Evolutionary conservation across 108 stramenopile species (phyloP), one percentile per base, ranked within the genome.

Genomic region (Skeletonema marinoi): DNA sequence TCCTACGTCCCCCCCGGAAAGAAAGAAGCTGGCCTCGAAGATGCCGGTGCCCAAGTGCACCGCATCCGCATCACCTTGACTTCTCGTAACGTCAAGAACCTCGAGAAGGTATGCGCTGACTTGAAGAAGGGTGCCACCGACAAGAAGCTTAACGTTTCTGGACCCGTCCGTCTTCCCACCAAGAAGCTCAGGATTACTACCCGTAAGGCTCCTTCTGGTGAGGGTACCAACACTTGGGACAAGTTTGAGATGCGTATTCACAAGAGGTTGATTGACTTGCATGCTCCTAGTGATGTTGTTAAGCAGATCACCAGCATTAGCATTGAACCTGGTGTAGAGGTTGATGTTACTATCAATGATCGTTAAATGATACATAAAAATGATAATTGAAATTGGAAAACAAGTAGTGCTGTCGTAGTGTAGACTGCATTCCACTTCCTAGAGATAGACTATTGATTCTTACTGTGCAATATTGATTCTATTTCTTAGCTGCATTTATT

Each of bases 171-270:
- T 83, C 88, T 99, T 61, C 99, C 99, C 63, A 99, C 99, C 88
- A 99, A 99, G 93, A 86, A 87, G 70, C 91, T 99, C 80, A 84
- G 78, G 65, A 96, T 99, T 79, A 98, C 98, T 73, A 99, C 98
- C 80, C 97, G 99, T 81, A 99, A 99, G 96, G 96, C 98, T 65
- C 99, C 99, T 65, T 90, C 85, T 78, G 99, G 99, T 76, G 98
- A 99, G 86, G 99, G 99, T 89, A 99, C 99, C 93, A 98, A 99
- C 93, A 98, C 99, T 30, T 99, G 98, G 97, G 99, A 99, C 78
- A 85, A 94, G 35, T 98, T 97, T 85, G 96, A 98, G 86, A 98
- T 99, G 98, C 93, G 99, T 73, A 99, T 99, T 91, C 99, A 99
- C 94, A 99, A 99, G 96, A 96, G 99, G 80, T 89, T 99, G 87